Evolutionary conservation across 2,329 filamentous ascomycete species (phyloP), one percentile per base, ranked within the genome.

Genomic region (Hypoxylon sp.): DNA sequence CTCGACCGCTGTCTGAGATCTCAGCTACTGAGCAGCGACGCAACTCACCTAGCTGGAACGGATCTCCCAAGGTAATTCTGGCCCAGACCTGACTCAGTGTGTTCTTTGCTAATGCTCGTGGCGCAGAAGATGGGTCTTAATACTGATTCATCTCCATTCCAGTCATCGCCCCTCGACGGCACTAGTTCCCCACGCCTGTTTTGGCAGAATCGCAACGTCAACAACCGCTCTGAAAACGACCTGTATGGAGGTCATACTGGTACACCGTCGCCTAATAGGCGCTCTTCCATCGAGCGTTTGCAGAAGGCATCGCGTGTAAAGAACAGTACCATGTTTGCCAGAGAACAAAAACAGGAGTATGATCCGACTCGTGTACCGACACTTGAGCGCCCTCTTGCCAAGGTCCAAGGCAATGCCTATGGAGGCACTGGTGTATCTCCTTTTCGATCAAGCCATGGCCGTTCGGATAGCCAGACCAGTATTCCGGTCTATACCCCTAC

Each of bases 261-360:
- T 47, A 90, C 92, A 10, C 88, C 91, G 6, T 91, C 91, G 50
- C 90, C 93, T 22, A 91, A 89, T 64, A 92, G 93, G 76, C 91
- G 95, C 78, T 93, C 93, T 50, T 98, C 95, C 17, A 94, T 99
- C 73, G 96, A 99, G 86, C 94, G 94, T 77, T 87, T 99, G 66
- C 97, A 98, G 83, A 93, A 91, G 79, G 94, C 94, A 33, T 97
- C 95, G 61, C 92, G 96, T 67, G 96, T 99, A 76, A 97, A 95
- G 86, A 98, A 97, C 84, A 98, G 95, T 87, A 97, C 91, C 83
- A 98, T 98, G 86, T 93, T 97, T 79, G 94, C 94, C 46, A 91
- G 94, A 61, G 94, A 98, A 82, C 92, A 94, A 78, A 94, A 94
- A 82, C 90, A 94, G 79, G 92, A 97, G 83, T 98, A 98, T 84